phyloP scores from a whole-genome alignment of 805 yeast genomes.

The Metschnikowia cubensis region DNA sequence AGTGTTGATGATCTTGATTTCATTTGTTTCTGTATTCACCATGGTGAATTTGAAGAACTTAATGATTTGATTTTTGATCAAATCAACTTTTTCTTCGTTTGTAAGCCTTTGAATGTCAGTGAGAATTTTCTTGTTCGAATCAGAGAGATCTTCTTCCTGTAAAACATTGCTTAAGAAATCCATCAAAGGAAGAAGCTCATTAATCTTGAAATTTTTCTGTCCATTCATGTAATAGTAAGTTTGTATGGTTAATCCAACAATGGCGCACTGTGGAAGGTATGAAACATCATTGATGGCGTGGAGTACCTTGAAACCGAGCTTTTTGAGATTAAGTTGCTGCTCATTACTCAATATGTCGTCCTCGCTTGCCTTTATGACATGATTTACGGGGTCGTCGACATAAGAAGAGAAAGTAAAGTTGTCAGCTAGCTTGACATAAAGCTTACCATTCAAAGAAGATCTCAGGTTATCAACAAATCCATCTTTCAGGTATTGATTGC shows the following conservation, averaged over 20 bases:
- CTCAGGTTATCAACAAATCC: conserved; percentile 30
- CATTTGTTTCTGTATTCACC: conserved; percentile 13
- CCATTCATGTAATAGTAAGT: conserved; percentile 26
- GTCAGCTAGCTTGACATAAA: conserved; percentile 34
- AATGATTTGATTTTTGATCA: conserved; percentile 25
- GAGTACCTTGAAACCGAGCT: conserved; percentile 51
- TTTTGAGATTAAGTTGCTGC: conserved; percentile 36
- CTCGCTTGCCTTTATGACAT: conserved; percentile 7
- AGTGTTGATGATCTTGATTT: conserved; percentile 38
- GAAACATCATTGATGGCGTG: conserved; percentile 49
- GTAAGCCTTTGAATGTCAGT: conserved; percentile 15
- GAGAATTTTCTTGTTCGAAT: conserved; percentile 23
- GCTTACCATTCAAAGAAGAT: conserved; percentile 31
- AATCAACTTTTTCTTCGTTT: conserved; percentile 22
- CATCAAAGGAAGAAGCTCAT: conserved; percentile 29
- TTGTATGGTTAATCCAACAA: conserved; percentile 46
- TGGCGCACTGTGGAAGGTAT: conserved; percentile 50
- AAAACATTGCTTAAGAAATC: conserved; percentile 22
- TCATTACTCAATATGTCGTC: conserved; percentile 21
- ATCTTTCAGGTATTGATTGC: conserved; percentile 10
- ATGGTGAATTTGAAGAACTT: conserved; percentile 20
- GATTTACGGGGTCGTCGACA: conserved; percentile 18
- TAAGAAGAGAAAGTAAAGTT: conserved; percentile 28
- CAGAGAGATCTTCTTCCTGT: conserved; percentile 21
- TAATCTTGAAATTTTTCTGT: conserved; percentile 16